A percentile compares a stretch with the other conserved stretches of the same genome.
Conservation (phyloP, 179 eudicot genomes). For the Sideroxylon spinosum region DNA sequence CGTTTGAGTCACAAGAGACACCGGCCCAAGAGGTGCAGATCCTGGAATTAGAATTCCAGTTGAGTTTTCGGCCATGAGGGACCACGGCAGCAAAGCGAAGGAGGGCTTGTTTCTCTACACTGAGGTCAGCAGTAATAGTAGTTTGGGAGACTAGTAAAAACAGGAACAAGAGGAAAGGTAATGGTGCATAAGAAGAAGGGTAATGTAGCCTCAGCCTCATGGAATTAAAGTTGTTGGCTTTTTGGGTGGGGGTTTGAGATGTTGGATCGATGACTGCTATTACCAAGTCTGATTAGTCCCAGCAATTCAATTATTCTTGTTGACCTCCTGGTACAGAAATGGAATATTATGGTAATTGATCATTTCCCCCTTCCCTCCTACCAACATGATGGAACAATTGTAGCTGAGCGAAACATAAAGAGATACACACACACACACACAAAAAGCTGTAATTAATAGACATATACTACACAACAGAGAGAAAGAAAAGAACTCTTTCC, state of each 20-base stretch:
- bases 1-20: constrained; percentile 49
- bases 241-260: neutral
- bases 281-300: constrained; percentile 8
- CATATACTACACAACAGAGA: neutral
- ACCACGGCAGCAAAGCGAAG: constrained; percentile 60
- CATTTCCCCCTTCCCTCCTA: constrained; percentile 10
- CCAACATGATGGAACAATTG: constrained; percentile 11
- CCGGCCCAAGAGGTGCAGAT: constrained; percentile 82
- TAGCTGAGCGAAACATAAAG: constrained; percentile 9
- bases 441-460: neutral
- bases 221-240: constrained; percentile 17
- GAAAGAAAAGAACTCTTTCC: neutral
- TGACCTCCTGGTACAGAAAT: constrained; percentile 24
- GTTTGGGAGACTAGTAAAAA: constrained; percentile 14
- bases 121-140: constrained; percentile 41
- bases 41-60: constrained; percentile 49
- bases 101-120: constrained; percentile 58
- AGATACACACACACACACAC: neutral
- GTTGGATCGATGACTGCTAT: too few species aligned
- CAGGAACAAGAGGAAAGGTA: constrained; percentile 28
- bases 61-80: constrained; percentile 63
- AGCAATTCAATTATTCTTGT: constrained; percentile 5
- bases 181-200: constrained; percentile 18
- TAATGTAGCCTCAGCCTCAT: constrained; percentile 57
- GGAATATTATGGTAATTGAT: neutral